Base-by-base conservation (phyloP, 2,329 filamentous ascomycete species). In the Cercospora janseana region DNA sequence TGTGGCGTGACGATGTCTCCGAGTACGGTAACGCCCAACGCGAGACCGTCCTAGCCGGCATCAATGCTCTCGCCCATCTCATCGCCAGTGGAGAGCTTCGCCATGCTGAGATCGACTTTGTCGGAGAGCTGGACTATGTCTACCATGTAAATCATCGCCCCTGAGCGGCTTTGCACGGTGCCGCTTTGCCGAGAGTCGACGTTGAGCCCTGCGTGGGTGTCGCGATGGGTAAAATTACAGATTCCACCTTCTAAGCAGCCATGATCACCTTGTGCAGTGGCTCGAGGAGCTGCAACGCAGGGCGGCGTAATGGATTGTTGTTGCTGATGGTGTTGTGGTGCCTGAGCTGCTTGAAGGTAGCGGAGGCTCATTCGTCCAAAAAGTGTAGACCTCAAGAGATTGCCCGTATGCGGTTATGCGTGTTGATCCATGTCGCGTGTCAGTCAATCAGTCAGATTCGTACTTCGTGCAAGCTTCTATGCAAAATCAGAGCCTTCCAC, bases 241-340 rank as follows among this genome's bases (percentile, higher is more conserved):
- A 86, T 91, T 7, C 91, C 91, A 9, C 92, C 92, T 66, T 96
- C 95, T 74, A 96, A 96, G 0, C 85, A 91, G 13, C 92, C 92
- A 2, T 93, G 80, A 60, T 95, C 89, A 66, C 31, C 20, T 51
- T 52, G 49, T 5, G 27, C 43, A 9, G 34, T 18, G 59, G 27
- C 23, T 55, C 49, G 24, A 52, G 45, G 51, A 27, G 58, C 56
- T 51, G 55, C 49, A 37, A 49, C 54, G 23, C 52, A 26, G 13
- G 63, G 63, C 9, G 63, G 64, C 15, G 64, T 63, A 27, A 60
- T 54, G 23, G 54, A 64, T n/a, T 64, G 61, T 37, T 58, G 60
- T 34, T 57, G 60, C 13, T 54, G 45, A 32, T 60, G 55, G 21
- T 49, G 47, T 23, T 60, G 61, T 31, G 62, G 63, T 47, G 62